These are phyloP conservation scores for Lactarius vividus DNA, from an alignment of 768 basidiomycete species.

Conservation along the genomic window DNA sequence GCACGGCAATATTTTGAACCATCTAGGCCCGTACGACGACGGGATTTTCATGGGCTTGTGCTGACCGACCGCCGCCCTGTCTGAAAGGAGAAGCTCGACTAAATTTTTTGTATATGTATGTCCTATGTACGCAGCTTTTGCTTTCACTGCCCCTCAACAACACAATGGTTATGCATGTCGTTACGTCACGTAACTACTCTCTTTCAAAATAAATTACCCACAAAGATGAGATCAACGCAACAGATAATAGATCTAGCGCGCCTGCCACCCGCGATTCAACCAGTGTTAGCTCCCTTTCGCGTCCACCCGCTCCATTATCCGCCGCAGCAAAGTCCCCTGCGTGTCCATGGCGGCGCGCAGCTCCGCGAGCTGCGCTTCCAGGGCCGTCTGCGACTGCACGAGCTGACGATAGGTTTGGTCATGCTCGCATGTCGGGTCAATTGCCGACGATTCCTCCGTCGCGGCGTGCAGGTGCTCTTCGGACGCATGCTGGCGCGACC, in stretches of 20 bases:
- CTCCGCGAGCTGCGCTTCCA: slow-evolving; percentile 62
- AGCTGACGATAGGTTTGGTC: slow-evolving; percentile 60
- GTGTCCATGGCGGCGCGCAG: slow-evolving; percentile 53
- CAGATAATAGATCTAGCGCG: not conserved
- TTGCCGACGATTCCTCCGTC: not conserved
- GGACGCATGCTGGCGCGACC: not conserved
- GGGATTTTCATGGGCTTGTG: slow-evolving; percentile 18
- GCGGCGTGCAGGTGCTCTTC: not conserved
- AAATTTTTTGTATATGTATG: no score
- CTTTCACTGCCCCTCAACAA: not conserved
- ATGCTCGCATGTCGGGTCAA: slow-evolving; percentile 15
- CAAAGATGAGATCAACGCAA: not conserved
- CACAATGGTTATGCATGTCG: not conserved
- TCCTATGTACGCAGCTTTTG: not conserved
- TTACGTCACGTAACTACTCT: not conserved
- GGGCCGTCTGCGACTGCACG: slow-evolving; percentile 63
- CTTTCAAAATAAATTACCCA: not conserved
- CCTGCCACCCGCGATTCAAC: not conserved
- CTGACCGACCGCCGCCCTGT: not conserved
- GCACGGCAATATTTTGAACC: slow-evolving; percentile 7
- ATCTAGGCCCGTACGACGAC: slow-evolving; percentile 24
- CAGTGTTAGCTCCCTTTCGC: slow-evolving; percentile 12
- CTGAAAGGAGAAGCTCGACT: no score
- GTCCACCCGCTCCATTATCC: slow-evolving; percentile 29
- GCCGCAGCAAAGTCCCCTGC: slow-evolving; percentile 52